Conservation (phyloP, 2,329 filamentous ascomycete genomes). For the Colletotrichum endophyticum region DNA sequence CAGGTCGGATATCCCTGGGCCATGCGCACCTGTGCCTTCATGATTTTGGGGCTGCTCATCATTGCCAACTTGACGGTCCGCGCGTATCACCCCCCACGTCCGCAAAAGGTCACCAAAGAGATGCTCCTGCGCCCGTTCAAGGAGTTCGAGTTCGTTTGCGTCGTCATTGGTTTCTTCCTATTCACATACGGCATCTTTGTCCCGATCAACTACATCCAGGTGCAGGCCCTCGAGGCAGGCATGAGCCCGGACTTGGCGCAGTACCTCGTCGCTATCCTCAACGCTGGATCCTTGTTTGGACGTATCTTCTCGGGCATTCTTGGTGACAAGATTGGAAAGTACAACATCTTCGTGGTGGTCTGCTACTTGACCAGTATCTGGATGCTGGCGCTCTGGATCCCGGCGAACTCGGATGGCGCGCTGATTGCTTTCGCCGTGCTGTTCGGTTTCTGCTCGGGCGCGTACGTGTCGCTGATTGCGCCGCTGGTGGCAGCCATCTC, state of each 20-base stretch:
- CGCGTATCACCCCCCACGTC: constrained; percentile 27
- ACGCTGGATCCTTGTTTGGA: constrained; percentile 42
- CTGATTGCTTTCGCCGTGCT: constrained; percentile 44
- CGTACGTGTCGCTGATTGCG: constrained; percentile 42
- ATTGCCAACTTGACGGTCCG: constrained; percentile 37
- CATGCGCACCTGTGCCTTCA: constrained; percentile 41
- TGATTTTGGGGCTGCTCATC: constrained; percentile 37
- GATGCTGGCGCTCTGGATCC: constrained; percentile 48
- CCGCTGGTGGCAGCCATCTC: constrained; percentile 56
- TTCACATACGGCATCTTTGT: constrained; percentile 41
- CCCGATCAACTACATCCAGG: constrained; percentile 39
- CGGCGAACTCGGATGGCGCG: constrained; percentile 29
- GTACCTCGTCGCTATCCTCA: constrained; percentile 43
- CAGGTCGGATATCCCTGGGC: constrained; percentile 43
- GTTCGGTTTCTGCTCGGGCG: constrained; percentile 47
- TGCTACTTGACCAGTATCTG: constrained; percentile 43
- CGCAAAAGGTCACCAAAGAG: constrained; percentile 30
- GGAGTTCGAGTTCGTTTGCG: constrained; percentile 35
- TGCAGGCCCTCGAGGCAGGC: constrained; percentile 32
- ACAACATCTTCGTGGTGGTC: constrained; percentile 50
- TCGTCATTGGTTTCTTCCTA: constrained; percentile 35
- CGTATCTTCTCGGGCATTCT: constrained; percentile 36
- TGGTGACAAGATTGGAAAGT: constrained; percentile 40
- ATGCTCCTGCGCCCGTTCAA: constrained; percentile 35
- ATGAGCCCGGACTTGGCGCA: constrained; percentile 31